Conservation (phyloP, 169 alveolate species). For the Eimeria praecox region DNA sequence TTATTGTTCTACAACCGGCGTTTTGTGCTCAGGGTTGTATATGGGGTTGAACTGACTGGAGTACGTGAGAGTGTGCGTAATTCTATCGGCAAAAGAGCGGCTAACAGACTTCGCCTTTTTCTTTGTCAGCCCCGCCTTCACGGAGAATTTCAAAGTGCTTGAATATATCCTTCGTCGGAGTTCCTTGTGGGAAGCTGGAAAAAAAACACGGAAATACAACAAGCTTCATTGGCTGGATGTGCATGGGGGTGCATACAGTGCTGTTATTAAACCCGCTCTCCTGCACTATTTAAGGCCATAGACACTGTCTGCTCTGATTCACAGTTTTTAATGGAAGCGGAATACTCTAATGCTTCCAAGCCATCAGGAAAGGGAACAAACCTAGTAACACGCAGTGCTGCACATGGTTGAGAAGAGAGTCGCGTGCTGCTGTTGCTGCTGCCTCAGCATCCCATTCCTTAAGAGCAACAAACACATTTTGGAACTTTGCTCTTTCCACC, state of each 20-base stretch:
- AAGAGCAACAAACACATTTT: not conserved
- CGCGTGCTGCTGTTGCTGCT: constrained; percentile 15
- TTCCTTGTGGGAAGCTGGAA: constrained; percentile 40
- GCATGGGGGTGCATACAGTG: no score
- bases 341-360: no score
- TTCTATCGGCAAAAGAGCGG: not conserved
- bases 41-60: not conserved
- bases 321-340: no score
- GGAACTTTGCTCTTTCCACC: not conserved
- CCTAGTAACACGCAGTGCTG: constrained; percentile 47
- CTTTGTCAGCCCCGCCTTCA: not conserved
- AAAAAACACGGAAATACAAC: not conserved
- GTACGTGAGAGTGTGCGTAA: constrained; percentile 18
- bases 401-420: not conserved
- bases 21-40: not conserved
- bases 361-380: not conserved
- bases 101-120: not conserved
- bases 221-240: no score
- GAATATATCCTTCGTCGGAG: not conserved
- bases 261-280: no score
- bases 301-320: no score
- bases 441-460: constrained; percentile 6
- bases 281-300: no score
- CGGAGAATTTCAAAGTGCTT: not conserved
- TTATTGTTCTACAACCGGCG: not conserved